Percentiles rank a stretch among this genome's conserved stretches.
These are phyloP conservation scores for Xylaria curta DNA, from an alignment of 495 filamentous ascomycete species.

Conservation along the genomic window DNA sequence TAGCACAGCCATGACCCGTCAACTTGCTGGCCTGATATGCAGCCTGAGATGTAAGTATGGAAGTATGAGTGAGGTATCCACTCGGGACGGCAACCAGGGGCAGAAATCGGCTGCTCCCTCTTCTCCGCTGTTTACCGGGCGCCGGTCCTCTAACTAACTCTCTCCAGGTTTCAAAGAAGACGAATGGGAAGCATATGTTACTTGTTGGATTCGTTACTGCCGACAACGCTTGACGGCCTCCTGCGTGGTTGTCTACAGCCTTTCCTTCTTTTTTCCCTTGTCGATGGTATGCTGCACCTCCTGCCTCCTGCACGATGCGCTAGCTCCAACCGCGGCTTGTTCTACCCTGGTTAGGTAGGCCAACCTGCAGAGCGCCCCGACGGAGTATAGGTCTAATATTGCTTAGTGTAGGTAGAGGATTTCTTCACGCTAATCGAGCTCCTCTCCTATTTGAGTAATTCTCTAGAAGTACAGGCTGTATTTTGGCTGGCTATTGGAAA, in stretches of 20 bases:
- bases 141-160: neutral
- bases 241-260: neutral
- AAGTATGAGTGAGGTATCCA: neutral
- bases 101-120: conserved; percentile 18
- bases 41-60: conserved; percentile 1
- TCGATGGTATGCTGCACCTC: neutral
- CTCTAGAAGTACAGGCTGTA: neutral
- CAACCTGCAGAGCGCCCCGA: conserved; percentile 4
- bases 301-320: conserved; percentile 1
- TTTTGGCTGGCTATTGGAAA: neutral
- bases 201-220: neutral
- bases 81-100: conserved; percentile 10
- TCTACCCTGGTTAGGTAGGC: conserved; percentile 1
- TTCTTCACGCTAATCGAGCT: neutral
- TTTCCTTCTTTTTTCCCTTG: neutral
- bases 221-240: conserved; percentile 1
- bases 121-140: conserved; percentile 13
- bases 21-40: neutral
- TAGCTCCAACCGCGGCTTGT: conserved; percentile 10
- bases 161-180: neutral
- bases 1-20: conserved; percentile 12
- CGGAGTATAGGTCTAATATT: conserved; percentile 8
- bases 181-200: neutral
- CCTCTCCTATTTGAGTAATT: neutral
- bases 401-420: neutral